Conservation (phyloP, 108 stramenopile species). For the Pseudonitzschia multiseries region DNA sequence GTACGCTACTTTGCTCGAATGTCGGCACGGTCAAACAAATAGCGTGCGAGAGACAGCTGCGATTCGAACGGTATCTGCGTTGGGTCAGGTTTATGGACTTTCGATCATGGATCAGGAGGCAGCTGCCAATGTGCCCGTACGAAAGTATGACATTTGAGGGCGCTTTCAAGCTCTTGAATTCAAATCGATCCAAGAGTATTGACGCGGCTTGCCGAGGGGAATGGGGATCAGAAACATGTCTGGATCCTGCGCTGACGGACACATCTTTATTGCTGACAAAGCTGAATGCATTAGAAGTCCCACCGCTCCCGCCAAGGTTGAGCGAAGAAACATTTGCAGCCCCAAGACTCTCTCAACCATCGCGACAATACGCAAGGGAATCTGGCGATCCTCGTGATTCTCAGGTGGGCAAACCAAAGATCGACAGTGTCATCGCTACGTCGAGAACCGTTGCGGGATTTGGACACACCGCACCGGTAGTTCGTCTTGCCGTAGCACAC, state of each 20-base stretch:
- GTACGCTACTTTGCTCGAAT: constrained; percentile 38
- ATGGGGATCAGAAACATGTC: constrained; percentile 72
- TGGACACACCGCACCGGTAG: constrained; percentile 85
- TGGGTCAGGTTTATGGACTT: constrained; percentile 56
- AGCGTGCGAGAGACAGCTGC: constrained; percentile 35
- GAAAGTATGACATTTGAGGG: constrained; percentile 17
- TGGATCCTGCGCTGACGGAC: constrained; percentile 66
- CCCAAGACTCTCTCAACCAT: neutral
- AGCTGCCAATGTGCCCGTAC: constrained; percentile 4
- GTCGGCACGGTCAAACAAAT: neutral
- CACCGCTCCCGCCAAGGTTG: constrained; percentile 68
- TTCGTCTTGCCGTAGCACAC: constrained; percentile 85
- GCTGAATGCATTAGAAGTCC: constrained; percentile 67
- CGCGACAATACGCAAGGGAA: constrained; percentile 21
- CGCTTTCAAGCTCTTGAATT: constrained; percentile 9
- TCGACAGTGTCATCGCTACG: constrained; percentile 74
- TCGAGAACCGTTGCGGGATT: constrained; percentile 46
- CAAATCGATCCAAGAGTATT: constrained; percentile 44
- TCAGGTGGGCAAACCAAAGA: constrained; percentile 35
- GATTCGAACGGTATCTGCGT: constrained; percentile 48
- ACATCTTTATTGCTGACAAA: constrained; percentile 61
- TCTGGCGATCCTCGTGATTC: constrained; percentile 9
- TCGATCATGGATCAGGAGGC: constrained; percentile 48
- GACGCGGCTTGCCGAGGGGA: constrained; percentile 69
- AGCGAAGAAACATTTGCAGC: constrained; percentile 36